A percentile compares a stretch with the other conserved stretches of the same genome.
Evolutionary conservation across 2,329 filamentous ascomycete genomes (phyloP).

Genomic region (Falciphora oryzae): DNA sequence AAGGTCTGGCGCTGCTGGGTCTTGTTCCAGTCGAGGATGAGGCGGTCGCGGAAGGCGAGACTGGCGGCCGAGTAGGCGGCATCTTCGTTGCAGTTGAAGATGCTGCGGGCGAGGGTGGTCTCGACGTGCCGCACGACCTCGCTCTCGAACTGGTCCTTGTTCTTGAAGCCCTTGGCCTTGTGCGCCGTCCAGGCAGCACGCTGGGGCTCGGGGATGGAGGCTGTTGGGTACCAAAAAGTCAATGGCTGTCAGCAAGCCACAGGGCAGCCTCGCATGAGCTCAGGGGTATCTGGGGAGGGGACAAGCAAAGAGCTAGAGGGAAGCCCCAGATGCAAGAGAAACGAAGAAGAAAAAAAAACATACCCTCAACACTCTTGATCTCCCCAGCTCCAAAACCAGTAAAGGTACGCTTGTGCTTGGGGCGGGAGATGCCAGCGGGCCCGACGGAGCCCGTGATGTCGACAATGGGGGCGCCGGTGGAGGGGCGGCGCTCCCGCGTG

Average conservation of each 20-base stretch:
- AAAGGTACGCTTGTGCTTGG: constrained; percentile 95
- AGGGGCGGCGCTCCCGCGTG: constrained; percentile 71
- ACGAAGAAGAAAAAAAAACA: constrained; percentile 18
- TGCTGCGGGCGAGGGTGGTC: constrained; percentile 87
- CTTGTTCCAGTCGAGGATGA: constrained; percentile 96
- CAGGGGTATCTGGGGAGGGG: too few relatives aligned
- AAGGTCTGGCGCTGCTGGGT: constrained; percentile 96
- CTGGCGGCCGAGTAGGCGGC: constrained; percentile 90
- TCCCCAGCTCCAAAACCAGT: constrained; percentile 88
- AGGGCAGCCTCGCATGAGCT: neutral
- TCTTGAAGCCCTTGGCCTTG: constrained; percentile 62
- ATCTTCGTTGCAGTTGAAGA: constrained; percentile 96
- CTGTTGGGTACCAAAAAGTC: constrained; percentile 28
- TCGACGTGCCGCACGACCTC: constrained; percentile 93
- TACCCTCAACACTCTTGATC: constrained; percentile 90
- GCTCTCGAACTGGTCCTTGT: constrained; percentile 76
- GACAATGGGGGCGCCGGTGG: constrained; percentile 73
- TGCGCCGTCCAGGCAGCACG: constrained; percentile 70
- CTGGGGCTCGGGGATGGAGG: constrained; percentile 81
- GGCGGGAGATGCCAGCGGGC: constrained; percentile 77
- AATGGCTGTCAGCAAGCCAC: constrained; percentile 1
- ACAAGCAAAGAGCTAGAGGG: too few relatives aligned
- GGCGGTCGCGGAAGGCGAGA: constrained; percentile 84
- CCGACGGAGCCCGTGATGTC: constrained; percentile 82
- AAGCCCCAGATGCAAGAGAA: too few relatives aligned